These are phyloP conservation scores for Styphnolobium japonicum DNA, from an alignment of 306 rosid species.

Conservation along the genomic window DNA sequence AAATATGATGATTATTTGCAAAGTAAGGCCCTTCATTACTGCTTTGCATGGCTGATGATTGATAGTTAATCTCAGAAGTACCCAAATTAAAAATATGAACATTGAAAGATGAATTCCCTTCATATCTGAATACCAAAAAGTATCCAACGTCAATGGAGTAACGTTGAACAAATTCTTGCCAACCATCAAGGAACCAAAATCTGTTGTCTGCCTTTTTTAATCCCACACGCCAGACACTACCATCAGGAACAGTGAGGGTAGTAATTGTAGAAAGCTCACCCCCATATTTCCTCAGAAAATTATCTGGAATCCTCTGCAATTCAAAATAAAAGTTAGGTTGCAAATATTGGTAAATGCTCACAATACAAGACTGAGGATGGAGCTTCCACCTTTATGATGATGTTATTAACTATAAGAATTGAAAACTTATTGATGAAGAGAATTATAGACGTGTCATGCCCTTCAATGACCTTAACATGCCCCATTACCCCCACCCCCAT, in stretches of 20 bases:
- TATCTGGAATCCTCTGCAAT: conserved; percentile 84
- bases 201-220: conserved; percentile 61
- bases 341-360: conserved; percentile 6
- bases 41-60: conserved; percentile 46
- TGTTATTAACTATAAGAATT: background rate
- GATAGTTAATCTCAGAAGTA: conserved; percentile 77
- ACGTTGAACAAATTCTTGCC: conserved; percentile 80
- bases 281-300: conserved; percentile 64
- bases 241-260: conserved; percentile 71
- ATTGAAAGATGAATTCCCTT: conserved; percentile 74
- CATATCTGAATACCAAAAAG: conserved; percentile 72
- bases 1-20: conserved; percentile 49
- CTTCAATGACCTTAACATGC: background rate
- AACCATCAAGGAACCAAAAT: conserved; percentile 72
- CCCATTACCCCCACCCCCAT: background rate
- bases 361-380: background rate
- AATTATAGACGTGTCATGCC: background rate
- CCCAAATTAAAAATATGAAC: conserved; percentile 74
- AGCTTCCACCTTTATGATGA: background rate
- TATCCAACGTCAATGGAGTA: conserved; percentile 71
- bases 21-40: conserved; percentile 50
- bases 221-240: conserved; percentile 70
- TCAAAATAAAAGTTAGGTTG: conserved; percentile 18
- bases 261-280: conserved; percentile 67
- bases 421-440: background rate